Evolutionary conservation across 2,329 filamentous ascomycete species (phyloP).

Genomic region (Alternaria postmessia): DNA sequence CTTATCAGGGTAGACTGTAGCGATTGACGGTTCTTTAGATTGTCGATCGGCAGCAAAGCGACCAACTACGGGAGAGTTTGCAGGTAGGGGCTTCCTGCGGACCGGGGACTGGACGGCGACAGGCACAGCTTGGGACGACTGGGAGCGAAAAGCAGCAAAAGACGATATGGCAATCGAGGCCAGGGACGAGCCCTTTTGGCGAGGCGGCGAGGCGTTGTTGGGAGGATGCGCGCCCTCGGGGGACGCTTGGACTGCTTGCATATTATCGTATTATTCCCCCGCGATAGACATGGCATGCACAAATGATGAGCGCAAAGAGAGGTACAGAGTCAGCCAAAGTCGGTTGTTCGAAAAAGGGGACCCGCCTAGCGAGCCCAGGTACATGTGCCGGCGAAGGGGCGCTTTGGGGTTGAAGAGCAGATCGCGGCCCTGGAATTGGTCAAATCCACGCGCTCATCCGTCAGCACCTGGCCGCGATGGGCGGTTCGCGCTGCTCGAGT

Average conservation of each 20-base stretch:
- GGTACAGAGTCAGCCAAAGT: slow-evolving; percentile 35
- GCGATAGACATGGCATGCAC: slow-evolving; percentile 47
- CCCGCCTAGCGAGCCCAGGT: slow-evolving; percentile 30
- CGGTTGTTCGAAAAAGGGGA: slow-evolving; percentile 42
- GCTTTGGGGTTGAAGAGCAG: slow-evolving; percentile 34
- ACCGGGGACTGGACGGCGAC: slow-evolving; percentile 51
- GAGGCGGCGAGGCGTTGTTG: slow-evolving; percentile 35
- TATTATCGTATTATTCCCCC: slow-evolving; percentile 38
- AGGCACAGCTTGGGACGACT: slow-evolving; percentile 19
- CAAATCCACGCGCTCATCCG: slow-evolving; percentile 30
- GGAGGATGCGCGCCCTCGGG: slow-evolving; percentile 31
- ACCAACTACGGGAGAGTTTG: slow-evolving; percentile 58
- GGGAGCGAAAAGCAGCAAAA: slow-evolving; percentile 55
- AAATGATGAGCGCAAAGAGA: slow-evolving; percentile 38
- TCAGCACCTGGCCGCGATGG: slow-evolving; percentile 20
- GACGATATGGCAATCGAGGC: slow-evolving; percentile 53
- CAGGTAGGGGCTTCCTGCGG: slow-evolving; percentile 64
- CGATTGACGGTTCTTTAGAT: slow-evolving; percentile 44
- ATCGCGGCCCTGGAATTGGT: slow-evolving; percentile 44
- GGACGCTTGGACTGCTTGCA: slow-evolving; percentile 44
- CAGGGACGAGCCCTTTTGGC: slow-evolving; percentile 47
- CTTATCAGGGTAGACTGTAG: slow-evolving; percentile 22
- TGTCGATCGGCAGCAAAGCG: slow-evolving; percentile 53
- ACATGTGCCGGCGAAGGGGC: slow-evolving; percentile 34
- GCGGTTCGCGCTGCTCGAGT: slow-evolving; percentile 35